Conservation (phyloP, 306 rosid genomes). For the Corylus avellana region DNA sequence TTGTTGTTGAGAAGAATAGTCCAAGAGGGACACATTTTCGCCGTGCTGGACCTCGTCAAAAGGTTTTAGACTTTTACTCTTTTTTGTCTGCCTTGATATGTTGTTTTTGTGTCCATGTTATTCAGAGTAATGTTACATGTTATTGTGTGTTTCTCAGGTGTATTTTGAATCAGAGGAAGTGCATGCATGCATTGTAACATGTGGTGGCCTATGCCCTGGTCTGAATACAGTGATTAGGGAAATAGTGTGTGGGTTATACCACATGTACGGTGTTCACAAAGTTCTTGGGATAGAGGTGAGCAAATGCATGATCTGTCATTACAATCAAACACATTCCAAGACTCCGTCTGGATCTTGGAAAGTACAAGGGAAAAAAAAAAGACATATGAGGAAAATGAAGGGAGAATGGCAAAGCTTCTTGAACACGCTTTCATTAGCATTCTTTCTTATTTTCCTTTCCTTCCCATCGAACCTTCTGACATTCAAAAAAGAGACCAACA, state of each 20-base stretch:
- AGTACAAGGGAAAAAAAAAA: not conserved
- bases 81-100: not conserved
- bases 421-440: not conserved
- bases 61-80: constrained; percentile 25
- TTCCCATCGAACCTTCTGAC: not conserved
- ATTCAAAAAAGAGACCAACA: not conserved
- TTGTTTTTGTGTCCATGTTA: not conserved
- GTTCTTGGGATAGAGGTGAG: constrained; percentile 55
- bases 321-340: not conserved
- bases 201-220: constrained; percentile 65
- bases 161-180: constrained; percentile 54
- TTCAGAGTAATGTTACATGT: not conserved
- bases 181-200: constrained; percentile 57
- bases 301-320: not conserved
- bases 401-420: not conserved
- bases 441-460: not conserved
- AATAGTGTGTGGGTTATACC: constrained; percentile 55
- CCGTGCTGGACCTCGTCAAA: constrained; percentile 50
- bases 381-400: not conserved
- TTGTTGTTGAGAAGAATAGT: constrained; percentile 35
- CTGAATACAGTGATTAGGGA: constrained; percentile 59
- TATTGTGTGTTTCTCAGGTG: constrained; percentile 36
- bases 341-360: not conserved
- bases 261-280: constrained; percentile 55
- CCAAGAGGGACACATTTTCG: constrained; percentile 50